Evolutionary conservation across 139 green algal species (phyloP), one percentile per base, ranked within the genome.

Genomic region (Penium margaritaceum): DNA sequence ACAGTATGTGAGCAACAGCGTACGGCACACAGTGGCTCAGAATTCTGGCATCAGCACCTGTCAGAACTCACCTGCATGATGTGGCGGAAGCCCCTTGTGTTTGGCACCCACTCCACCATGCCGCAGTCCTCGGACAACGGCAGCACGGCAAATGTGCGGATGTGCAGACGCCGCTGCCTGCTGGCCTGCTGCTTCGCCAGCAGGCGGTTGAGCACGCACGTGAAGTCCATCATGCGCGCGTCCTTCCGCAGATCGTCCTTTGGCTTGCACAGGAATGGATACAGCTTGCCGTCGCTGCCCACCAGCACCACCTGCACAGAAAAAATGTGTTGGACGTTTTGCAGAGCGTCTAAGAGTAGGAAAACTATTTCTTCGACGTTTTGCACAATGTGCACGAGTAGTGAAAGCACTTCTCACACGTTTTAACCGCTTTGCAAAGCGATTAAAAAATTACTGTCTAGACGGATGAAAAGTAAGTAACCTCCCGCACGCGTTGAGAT

Each of bases 181-280:
- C 83, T 82, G 3, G 57, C 74, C 3, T 81, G 76, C 7, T 93
- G 67, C 36, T 77, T 78, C 14, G 53, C 36, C 15, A 90, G 64
- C 39, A 90, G 71, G 2, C 75, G 39, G 78, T 95, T 95, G 39
- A 95, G 46, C 30, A 93, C 71, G 15, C 72, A 74, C 1, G 85
- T 85, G 38, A 95, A 87, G 81, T 98, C 93, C 93, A 98, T 98
- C 82, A 98, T 90, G 27, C 93, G 85, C 72, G 88, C 87, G 83
- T 98, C 93, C 84, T 97, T 97, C 55, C 93, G 87, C 69, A 98
- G 88, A 84, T 98, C 93, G 72, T 98, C 93, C 62, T 97, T 95
- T 21, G 94, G 94, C 84, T 98, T 98, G 70, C 89, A 94, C 47
- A 98, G 83, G 84, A 98, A 97, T 36, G 79, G 74, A 80, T 98